A percentile compares a stretch with the other conserved stretches of the same genome.
These are phyloP conservation scores for Geopyxis carbonaria DNA, from an alignment of 495 filamentous ascomycete genomes.

Conservation along the genomic window DNA sequence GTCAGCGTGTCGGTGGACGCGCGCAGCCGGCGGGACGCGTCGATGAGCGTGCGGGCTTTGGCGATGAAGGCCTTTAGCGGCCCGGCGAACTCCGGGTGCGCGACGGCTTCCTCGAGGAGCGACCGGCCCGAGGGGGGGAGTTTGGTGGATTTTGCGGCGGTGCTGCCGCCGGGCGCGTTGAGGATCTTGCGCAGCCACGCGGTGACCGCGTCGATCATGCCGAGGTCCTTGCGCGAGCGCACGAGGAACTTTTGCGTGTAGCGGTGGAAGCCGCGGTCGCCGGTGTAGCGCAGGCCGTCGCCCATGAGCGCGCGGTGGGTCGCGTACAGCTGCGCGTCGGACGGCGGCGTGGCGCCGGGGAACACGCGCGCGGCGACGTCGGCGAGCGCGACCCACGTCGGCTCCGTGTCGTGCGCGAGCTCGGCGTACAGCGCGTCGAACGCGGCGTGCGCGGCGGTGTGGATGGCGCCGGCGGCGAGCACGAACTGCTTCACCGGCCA, in stretches of 20 bases:
- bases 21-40: constrained; percentile 43
- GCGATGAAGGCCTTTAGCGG: constrained; percentile 40
- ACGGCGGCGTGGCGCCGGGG: constrained; percentile 10
- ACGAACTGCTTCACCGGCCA: constrained; percentile 11
- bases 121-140: not conserved
- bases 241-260: constrained; percentile 18
- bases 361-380: constrained; percentile 15
- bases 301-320: constrained; percentile 22
- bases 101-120: constrained; percentile 9
- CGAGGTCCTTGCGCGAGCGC: constrained; percentile 13
- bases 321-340: constrained; percentile 15
- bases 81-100: no score
- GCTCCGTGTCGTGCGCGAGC: constrained; percentile 10
- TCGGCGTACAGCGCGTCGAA: constrained; percentile 12
- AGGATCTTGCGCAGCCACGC: constrained; percentile 10
- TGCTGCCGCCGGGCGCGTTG: not conserved
- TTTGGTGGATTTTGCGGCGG: not conserved
- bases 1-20: constrained; percentile 26
- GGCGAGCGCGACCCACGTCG: constrained; percentile 11
- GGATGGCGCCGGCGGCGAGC: constrained; percentile 5
- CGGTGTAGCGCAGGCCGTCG: constrained; percentile 15
- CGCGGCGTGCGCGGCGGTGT: not conserved
- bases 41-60: constrained; percentile 48
- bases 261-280: constrained; percentile 18
- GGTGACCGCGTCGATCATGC: constrained; percentile 17